Evolutionary conservation across 441 rosid species (phyloP).

Genomic region (Populus hybrid): DNA sequence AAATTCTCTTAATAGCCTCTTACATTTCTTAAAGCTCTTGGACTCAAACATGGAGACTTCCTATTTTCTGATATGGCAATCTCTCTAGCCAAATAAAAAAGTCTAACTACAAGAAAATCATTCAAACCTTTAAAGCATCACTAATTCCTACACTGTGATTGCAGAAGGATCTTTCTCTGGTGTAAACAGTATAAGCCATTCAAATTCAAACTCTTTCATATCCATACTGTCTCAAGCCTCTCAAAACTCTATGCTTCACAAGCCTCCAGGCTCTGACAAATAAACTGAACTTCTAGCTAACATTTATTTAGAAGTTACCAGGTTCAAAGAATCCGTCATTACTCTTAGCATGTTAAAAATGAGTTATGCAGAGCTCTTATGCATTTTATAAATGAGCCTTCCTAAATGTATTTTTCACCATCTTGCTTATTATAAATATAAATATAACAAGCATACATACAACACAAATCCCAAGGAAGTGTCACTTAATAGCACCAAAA

Average conservation of each 20-base stretch:
- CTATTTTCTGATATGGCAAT: neutral
- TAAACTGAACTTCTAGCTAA: neutral
- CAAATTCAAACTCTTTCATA: neutral
- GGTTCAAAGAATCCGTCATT: neutral
- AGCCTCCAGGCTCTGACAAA: neutral
- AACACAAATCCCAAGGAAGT: neutral
- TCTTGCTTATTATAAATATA: neutral
- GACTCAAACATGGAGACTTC: neutral
- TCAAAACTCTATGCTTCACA: conserved; percentile 3
- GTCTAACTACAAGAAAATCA: neutral
- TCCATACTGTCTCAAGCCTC: neutral
- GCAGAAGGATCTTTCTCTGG: neutral
- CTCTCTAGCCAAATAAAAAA: neutral
- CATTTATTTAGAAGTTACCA: neutral
- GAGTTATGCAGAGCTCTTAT: neutral
- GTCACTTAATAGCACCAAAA: neutral
- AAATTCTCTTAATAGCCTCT: neutral
- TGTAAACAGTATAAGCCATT: neutral
- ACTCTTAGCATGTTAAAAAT: neutral
- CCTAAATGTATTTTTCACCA: neutral
- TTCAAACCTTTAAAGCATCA: neutral
- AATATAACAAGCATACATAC: neutral
- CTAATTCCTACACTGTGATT: neutral
- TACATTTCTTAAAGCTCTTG: neutral
- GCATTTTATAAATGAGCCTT: neutral